Conservation (phyloP, 345 rosid species). For the Eucalyptus tenuipes region DNA sequence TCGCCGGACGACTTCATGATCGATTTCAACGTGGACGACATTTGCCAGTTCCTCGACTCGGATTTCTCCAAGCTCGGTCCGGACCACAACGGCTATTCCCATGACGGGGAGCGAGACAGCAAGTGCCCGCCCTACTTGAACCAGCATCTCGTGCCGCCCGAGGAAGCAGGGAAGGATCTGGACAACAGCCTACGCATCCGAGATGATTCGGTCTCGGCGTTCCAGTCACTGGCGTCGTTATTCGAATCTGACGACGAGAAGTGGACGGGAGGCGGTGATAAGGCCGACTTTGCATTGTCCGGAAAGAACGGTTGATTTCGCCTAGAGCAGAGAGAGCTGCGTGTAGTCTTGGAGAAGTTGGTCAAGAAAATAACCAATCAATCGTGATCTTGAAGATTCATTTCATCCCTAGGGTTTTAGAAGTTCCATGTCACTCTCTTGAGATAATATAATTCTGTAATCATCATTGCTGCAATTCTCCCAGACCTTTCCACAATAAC, state of each 20-base stretch:
- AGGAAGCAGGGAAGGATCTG: not conserved
- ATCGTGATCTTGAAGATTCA: not conserved
- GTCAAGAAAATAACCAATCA: not conserved
- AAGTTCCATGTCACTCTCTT: not conserved
- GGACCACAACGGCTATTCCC: not conserved
- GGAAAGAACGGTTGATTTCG: not conserved
- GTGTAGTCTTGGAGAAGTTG: not conserved
- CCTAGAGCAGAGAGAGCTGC: not conserved
- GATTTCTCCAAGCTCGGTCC: not conserved
- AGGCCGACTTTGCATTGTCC: not conserved
- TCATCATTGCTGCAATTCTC: not conserved
- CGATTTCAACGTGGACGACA: constrained; percentile 13
- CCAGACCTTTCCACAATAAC: not conserved
- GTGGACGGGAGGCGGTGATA: not conserved
- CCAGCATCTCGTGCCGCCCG: not conserved
- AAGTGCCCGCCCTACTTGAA: not conserved
- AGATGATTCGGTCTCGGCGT: not conserved
- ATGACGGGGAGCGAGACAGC: not conserved
- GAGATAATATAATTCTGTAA: not conserved
- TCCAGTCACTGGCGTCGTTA: not conserved
- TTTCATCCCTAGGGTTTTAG: not conserved
- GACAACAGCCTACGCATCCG: not conserved
- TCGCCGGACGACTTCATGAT: not conserved
- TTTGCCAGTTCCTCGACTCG: constrained; percentile 9
- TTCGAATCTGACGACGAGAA: not conserved